Conservation (phyloP, 2,329 filamentous ascomycete genomes). For the Boeremia lycopersici region DNA sequence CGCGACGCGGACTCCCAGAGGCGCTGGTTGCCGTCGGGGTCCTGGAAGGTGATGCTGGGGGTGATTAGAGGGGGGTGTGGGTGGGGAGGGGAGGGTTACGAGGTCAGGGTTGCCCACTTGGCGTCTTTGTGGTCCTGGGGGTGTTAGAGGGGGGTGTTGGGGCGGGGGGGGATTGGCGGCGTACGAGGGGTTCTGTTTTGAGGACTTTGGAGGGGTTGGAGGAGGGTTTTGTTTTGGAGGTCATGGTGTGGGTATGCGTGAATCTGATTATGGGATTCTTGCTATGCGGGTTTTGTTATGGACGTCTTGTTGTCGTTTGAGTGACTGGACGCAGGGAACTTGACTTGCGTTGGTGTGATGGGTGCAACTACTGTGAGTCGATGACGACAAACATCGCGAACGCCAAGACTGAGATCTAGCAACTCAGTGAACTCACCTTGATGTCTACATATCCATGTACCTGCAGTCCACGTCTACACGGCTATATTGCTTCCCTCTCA, state of each 20-base stretch:
- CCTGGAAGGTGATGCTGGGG: conserved; percentile 60
- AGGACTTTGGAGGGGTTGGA: conserved; percentile 40
- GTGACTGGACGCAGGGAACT: neutral
- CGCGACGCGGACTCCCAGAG: conserved; percentile 77
- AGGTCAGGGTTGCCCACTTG: conserved; percentile 47
- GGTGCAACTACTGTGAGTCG: neutral
- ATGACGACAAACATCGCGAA: conserved; percentile 22
- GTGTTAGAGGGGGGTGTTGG: conserved; percentile 8
- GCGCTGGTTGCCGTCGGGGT: conserved; percentile 63
- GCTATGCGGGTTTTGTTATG: neutral
- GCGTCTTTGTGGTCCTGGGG: conserved; percentile 47
- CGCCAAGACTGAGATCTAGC: conserved; percentile 10
- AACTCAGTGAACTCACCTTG: neutral
- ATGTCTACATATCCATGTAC: neutral
- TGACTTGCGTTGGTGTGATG: neutral
- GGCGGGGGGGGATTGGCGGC: neutral
- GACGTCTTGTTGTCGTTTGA: neutral
- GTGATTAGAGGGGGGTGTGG: neutral
- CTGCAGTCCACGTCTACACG: neutral
- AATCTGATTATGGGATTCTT: neutral
- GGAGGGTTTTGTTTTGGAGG: conserved; percentile 13
- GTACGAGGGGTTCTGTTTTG: conserved; percentile 45
- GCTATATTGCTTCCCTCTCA: neutral
- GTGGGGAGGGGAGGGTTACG: neutral
- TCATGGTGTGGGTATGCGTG: neutral